Evolutionary conservation across 805 yeast genomes (phyloP).

Genomic region (Yarrowia yakushimensis): DNA sequence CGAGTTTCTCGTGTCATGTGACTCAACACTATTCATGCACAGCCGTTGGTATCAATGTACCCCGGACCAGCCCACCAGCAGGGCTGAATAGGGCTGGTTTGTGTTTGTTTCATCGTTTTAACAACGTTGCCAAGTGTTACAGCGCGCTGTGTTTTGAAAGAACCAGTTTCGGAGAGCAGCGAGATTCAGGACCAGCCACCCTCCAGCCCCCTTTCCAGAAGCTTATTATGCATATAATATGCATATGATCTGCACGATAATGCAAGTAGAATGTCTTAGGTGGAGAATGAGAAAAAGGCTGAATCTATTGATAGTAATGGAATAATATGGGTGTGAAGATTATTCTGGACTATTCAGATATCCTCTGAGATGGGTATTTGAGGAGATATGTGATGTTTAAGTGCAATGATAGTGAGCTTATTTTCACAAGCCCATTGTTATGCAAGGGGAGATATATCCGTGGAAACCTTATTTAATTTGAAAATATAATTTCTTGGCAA

Average conservation of each 20-base stretch:
- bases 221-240: not conserved
- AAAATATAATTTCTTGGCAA: too few species aligned
- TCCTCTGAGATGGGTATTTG: not conserved
- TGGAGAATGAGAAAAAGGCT: not conserved
- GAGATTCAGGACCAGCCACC: conserved; percentile 3
- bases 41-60: not conserved
- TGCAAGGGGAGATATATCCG: not conserved
- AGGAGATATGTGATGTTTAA: too few species aligned
- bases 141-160: not conserved
- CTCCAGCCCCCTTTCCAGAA: conserved; percentile 2
- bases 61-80: not conserved
- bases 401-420: not conserved
- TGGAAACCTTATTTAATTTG: not conserved
- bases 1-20: too few species aligned
- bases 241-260: too few species aligned
- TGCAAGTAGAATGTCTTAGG: not conserved
- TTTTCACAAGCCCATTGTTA: not conserved
- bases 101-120: not conserved
- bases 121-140: not conserved
- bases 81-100: not conserved
- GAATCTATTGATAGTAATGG: too few species aligned
- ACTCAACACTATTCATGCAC: too few species aligned
- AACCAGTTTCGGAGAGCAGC: conserved; percentile 6
- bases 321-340: not conserved
- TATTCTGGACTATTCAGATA: not conserved